phyloP scores from a whole-genome alignment of 495 filamentous ascomycete species.

The Chlorociboria aeruginascens region DNA sequence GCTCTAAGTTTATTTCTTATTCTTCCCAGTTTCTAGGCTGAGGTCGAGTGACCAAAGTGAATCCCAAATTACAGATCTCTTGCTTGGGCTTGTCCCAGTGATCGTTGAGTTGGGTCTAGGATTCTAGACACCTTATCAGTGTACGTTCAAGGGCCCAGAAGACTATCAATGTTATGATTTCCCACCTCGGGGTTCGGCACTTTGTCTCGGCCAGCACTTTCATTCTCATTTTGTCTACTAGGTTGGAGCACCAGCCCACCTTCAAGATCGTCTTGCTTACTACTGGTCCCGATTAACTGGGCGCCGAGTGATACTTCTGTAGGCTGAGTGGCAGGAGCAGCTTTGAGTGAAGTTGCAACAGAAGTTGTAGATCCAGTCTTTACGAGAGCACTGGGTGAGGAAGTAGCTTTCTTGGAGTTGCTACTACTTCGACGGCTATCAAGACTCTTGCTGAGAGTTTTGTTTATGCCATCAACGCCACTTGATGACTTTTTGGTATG shows the following conservation, averaged over 20 bases:
- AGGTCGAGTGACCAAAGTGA: conserved; percentile 40
- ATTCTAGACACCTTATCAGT: conserved; percentile 13
- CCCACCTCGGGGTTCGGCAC: conserved; percentile 22
- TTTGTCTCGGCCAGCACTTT: background rate
- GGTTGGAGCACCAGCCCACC: background rate
- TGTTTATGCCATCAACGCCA: conserved; percentile 56
- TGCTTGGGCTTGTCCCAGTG: conserved; percentile 20
- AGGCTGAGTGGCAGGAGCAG: conserved; percentile 4
- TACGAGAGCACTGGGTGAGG: conserved; percentile 21
- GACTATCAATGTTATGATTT: conserved; percentile 19
- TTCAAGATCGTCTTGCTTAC: conserved; percentile 4
- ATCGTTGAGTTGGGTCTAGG: conserved; percentile 12
- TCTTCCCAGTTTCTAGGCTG: conserved; percentile 19
- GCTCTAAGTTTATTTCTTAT: conserved; percentile 12
- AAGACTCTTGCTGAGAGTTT: conserved; percentile 72
- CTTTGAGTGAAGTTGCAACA: conserved; percentile 11
- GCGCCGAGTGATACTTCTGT: conserved; percentile 33
- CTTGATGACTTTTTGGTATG: conserved; percentile 31
- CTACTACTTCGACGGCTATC: conserved; percentile 84
- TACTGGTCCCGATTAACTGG: conserved; percentile 31
- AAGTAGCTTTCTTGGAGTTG: conserved; percentile 52
- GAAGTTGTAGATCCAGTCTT: conserved; percentile 15
- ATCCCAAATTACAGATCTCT: conserved; percentile 39
- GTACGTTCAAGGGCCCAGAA: conserved; percentile 21
- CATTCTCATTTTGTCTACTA: too few relatives aligned